phyloP scores from a whole-genome alignment of 148 eudicot species.

The Arbutus unedo region DNA sequence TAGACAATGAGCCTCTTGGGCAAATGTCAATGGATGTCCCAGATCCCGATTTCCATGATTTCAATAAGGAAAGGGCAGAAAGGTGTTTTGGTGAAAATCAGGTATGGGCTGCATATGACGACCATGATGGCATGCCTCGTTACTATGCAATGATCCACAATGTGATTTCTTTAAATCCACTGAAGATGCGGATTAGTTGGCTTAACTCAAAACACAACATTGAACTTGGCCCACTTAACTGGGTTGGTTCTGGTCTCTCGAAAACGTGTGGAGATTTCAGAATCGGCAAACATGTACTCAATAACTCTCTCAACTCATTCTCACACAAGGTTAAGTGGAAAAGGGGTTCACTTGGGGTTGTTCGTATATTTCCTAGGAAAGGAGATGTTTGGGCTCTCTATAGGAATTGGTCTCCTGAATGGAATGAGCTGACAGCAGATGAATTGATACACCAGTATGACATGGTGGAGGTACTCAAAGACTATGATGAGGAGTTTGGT shows the following conservation, averaged over 20 bases:
- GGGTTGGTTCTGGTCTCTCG: slow-evolving; percentile 42
- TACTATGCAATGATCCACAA: slow-evolving; percentile 55
- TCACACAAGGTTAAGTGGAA: slow-evolving; percentile 67
- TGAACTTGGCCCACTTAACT: slow-evolving; percentile 34
- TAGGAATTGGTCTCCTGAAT: slow-evolving; percentile 68
- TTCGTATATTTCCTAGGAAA: slow-evolving; percentile 52
- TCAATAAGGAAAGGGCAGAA: slow-evolving; percentile 55
- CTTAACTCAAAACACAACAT: slow-evolving; percentile 44
- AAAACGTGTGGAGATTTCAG: slow-evolving; percentile 66
- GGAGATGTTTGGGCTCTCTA: slow-evolving; percentile 79
- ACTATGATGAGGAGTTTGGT: slow-evolving; percentile 49
- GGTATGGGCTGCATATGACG: slow-evolving; percentile 75
- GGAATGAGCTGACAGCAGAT: slow-evolving; percentile 57
- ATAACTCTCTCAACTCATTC: slow-evolving; percentile 43
- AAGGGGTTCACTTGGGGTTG: slow-evolving; percentile 39
- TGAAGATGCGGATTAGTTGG: slow-evolving; percentile 58
- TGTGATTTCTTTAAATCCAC: slow-evolving; percentile 51
- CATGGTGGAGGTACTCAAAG: slow-evolving; percentile 60
- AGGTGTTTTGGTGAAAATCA: slow-evolving; percentile 57
- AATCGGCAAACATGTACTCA: slow-evolving; percentile 43
- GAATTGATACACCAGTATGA: slow-evolving; percentile 62
- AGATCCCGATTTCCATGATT: slow-evolving; percentile 64
- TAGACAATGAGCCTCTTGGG: slow-evolving; percentile 22
- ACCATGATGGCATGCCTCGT: slow-evolving; percentile 77
- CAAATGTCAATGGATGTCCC: slow-evolving; percentile 43